Percentiles rank a stretch among this genome's conserved stretches.
Conservation (phyloP, 1,284 basidiomycete species). For the Ustilago shanxiensis region DNA sequence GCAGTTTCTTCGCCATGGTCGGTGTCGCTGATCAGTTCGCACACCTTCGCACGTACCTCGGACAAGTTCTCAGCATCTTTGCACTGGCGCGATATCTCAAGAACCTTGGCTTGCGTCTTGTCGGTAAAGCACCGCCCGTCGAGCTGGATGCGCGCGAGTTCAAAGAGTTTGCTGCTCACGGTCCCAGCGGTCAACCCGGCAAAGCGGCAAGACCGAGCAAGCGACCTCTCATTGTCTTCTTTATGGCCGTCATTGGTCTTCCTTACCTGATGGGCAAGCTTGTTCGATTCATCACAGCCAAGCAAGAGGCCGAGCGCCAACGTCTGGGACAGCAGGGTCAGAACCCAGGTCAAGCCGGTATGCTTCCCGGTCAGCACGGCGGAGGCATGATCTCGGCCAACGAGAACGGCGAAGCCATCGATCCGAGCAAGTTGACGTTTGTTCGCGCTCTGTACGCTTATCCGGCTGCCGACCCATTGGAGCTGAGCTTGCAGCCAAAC, state of each 20-base stretch:
- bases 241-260: slow-evolving; percentile 93
- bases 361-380: slow-evolving; percentile 77
- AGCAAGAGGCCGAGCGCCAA: slow-evolving; percentile 72
- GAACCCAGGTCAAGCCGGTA: slow-evolving; percentile 69
- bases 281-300: slow-evolving; percentile 81
- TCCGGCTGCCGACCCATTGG: slow-evolving; percentile 75
- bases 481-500: slow-evolving; percentile 86
- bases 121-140: slow-evolving; percentile 57
- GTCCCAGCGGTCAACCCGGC: slow-evolving; percentile 35
- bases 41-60: slow-evolving; percentile 89
- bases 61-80: slow-evolving; percentile 89
- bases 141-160: slow-evolving; percentile 66
- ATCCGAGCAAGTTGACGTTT: slow-evolving; percentile 80
- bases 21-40: slow-evolving; percentile 96
- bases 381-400: slow-evolving; percentile 52
- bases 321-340: slow-evolving; percentile 68
- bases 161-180: slow-evolving; percentile 63
- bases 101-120: slow-evolving; percentile 61
- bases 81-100: slow-evolving; percentile 87
- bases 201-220: slow-evolving; percentile 73
- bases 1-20: slow-evolving; percentile 98
- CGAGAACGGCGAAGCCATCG: slow-evolving; percentile 69
- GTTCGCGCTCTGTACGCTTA: slow-evolving; percentile 88
- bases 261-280: slow-evolving; percentile 95
- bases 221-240: slow-evolving; percentile 93